Evolutionary conservation across 169 alveolate genomes (phyloP), one percentile per base, ranked within the genome.

Genomic region (Plasmodium berghei): DNA sequence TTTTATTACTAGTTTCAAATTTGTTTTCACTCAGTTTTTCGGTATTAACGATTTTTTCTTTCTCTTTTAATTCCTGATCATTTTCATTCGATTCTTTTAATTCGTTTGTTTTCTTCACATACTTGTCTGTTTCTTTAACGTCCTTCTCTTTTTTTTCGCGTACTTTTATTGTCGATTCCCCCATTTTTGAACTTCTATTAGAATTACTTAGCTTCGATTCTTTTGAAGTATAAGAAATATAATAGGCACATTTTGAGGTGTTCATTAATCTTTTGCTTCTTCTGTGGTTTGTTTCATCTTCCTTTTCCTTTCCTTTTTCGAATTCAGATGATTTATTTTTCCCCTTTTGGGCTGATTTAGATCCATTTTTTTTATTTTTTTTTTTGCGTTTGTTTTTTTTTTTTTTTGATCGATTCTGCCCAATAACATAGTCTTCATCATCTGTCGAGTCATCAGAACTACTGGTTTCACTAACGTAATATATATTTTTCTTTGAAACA

Each of bases 391-490:
- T 42, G 20, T 26, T 40, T 61, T 72, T 34, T 83, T 69, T 48
- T 67, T 24, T 16, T 48, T 3, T 22, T 49, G 16, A 16, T 62
- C 9, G 67, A 40, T 5, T 9, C 2, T 18, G 4, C 8, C 48
- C 62, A 16, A 3, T 64, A 49, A 20, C 49, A 22, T 20, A 59
- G 14, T 26, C 40, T 48, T 63, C 45, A 58, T 77, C 89, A 58
- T 64, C 75, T 20, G 89, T 63, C 56, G 75, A 63, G 2, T 10
- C 58, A 16, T 77, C 73, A 6, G 56, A 48, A 18, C 61, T 64
- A 22, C 24, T 42, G 12, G 75, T 12, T 2, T 63, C 77, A 55
- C 28, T 34, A 6, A 59, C 16, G 42, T 34, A 34, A 34, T 34
- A 34, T 3, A 34, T 1, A 4, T 8, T 34, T 34, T 34, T 34